A percentile compares a stretch with the other conserved stretches of the same genome.
Evolutionary conservation across 805 yeast genomes (phyloP).

Genomic region (Limtongia smithiae): DNA sequence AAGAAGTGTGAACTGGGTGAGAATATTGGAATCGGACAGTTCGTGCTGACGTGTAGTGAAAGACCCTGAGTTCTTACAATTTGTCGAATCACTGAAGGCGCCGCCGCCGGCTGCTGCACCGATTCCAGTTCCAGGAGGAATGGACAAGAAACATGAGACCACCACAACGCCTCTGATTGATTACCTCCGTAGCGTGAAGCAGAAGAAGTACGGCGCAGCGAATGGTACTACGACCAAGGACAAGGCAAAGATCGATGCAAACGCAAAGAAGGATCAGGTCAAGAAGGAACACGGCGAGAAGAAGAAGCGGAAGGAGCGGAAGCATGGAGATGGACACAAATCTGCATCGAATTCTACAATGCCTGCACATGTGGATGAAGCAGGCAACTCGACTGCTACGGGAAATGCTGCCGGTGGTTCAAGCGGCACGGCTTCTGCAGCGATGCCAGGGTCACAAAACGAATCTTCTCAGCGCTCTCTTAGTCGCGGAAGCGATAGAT

Average conservation of each 20-base stretch:
- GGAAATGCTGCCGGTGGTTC: too few relatives aligned
- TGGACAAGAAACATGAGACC: neutral
- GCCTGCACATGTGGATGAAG: too few relatives aligned
- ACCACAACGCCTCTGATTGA: constrained; percentile 26
- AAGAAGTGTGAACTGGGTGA: too few relatives aligned
- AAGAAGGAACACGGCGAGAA: neutral
- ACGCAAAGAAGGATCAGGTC: constrained; percentile 2
- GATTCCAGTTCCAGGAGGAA: neutral
- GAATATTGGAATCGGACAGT: too few relatives aligned
- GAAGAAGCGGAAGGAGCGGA: neutral
- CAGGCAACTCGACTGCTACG: too few relatives aligned
- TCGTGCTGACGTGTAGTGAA: too few relatives aligned
- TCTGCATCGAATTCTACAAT: too few relatives aligned
- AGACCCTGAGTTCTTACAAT: constrained; percentile 37
- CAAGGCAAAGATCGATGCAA: constrained; percentile 8
- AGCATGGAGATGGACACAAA: too few relatives aligned
- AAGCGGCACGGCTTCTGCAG: too few relatives aligned
- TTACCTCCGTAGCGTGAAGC: constrained; percentile 25
- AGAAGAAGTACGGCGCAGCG: constrained; percentile 31
- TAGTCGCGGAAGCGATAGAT: too few relatives aligned
- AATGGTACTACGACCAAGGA: constrained; percentile 15
- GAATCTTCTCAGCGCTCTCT: too few relatives aligned
- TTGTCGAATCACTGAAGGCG: constrained; percentile 33
- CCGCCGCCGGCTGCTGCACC: constrained; percentile 3
- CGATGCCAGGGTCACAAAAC: too few relatives aligned